phyloP scores from a whole-genome alignment of 2,329 filamentous ascomycete species.

The Pseudocercospora eumusae region DNA sequence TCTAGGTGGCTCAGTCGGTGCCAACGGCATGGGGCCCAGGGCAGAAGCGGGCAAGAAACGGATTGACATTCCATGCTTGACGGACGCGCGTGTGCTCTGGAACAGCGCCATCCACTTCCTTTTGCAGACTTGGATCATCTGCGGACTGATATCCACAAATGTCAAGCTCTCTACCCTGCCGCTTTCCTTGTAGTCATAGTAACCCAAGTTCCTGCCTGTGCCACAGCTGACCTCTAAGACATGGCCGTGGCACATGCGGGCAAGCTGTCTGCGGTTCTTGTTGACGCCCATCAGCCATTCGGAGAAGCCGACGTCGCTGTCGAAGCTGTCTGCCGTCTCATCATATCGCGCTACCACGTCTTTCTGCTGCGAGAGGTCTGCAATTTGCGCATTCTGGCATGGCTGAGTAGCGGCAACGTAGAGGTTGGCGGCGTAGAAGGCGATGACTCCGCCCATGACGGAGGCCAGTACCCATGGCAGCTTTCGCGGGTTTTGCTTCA shows the following conservation, averaged over 20 bases:
- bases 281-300: conserved; percentile 48
- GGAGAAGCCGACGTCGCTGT: conserved; percentile 49
- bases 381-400: conserved; percentile 30
- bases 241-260: conserved; percentile 46
- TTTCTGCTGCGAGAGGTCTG: conserved; percentile 34
- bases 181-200: conserved; percentile 40
- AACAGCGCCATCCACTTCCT: conserved; percentile 51
- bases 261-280: conserved; percentile 44
- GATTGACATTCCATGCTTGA: conserved; percentile 31
- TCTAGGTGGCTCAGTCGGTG: conserved; percentile 37
- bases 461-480: conserved; percentile 7
- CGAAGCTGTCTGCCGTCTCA: conserved; percentile 48
- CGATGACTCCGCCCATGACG: conserved; percentile 39
- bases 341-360: conserved; percentile 52
- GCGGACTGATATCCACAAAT: conserved; percentile 50
- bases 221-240: conserved; percentile 54
- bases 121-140: conserved; percentile 52
- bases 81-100: conserved; percentile 18
- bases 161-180: conserved; percentile 47
- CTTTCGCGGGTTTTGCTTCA: background rate
- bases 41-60: conserved; percentile 50
- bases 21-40: conserved; percentile 46
- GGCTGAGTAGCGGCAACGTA: conserved; percentile 38
- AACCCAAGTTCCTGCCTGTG: conserved; percentile 52
- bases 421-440: conserved; percentile 45